These are phyloP conservation scores for Neurospora sp. DNA, from an alignment of 495 filamentous ascomycete species.

Conservation along the genomic window DNA sequence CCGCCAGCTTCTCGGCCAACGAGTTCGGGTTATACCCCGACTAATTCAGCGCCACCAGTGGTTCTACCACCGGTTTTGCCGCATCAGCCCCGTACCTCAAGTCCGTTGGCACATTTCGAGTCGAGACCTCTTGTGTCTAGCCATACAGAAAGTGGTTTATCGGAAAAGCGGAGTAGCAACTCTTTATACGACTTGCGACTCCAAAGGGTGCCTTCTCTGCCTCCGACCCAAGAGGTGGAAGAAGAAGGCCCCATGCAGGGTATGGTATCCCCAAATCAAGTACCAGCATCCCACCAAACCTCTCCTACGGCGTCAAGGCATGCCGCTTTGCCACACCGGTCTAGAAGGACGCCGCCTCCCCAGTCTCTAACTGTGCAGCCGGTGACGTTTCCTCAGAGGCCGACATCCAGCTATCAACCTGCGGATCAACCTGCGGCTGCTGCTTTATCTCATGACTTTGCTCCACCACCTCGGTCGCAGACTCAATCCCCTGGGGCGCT, in stretches of 20 bases:
- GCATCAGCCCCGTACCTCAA: constrained; percentile 78
- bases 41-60: constrained; percentile 27
- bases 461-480: constrained; percentile 62
- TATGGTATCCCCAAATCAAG: constrained; percentile 11
- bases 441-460: constrained; percentile 29
- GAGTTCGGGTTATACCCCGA: constrained; percentile 29
- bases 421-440: constrained; percentile 23
- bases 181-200: constrained; percentile 36
- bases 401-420: constrained; percentile 36
- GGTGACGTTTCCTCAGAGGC: constrained; percentile 41
- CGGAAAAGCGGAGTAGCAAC: constrained; percentile 35
- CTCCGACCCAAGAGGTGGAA: constrained; percentile 43
- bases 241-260: constrained; percentile 25
- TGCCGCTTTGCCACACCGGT: constrained; percentile 15
- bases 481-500: constrained; percentile 73
- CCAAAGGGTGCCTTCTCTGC: constrained; percentile 37
- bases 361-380: constrained; percentile 22
- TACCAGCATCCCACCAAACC: constrained; percentile 5
- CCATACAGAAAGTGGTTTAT: constrained; percentile 23
- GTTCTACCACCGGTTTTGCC: constrained; percentile 50
- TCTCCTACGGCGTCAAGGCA: constrained; percentile 24
- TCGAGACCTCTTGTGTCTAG: constrained; percentile 18
- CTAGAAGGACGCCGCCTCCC: constrained; percentile 36
- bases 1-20: constrained; percentile 29
- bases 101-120: constrained; percentile 64